A percentile compares a stretch with the other conserved stretches of the same genome.
phyloP scores from a whole-genome alignment of 768 basidiomycete genomes.

The Russula lepida region DNA sequence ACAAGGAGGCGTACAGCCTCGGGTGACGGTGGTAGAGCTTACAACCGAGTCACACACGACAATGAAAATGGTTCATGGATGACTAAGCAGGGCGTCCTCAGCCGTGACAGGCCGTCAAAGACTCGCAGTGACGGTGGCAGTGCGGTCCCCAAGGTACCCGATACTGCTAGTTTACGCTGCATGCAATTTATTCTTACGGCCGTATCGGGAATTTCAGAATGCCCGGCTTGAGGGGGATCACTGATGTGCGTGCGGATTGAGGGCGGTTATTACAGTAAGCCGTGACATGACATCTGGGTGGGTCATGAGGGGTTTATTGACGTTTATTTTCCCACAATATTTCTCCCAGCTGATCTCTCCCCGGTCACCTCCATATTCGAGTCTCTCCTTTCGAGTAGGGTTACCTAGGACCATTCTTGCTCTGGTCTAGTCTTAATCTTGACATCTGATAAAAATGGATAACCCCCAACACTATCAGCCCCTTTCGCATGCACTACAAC shows the following conservation, averaged over 20 bases:
- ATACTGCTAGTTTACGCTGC: not conserved
- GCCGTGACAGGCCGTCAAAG: not conserved
- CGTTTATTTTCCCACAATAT: conserved; percentile 20
- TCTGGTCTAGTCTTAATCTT: conserved; percentile 7
- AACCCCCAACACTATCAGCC: conserved; percentile 78
- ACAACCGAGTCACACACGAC: conserved; percentile 11
- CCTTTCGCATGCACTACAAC: conserved; percentile 68
- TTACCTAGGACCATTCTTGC: conserved; percentile 12
- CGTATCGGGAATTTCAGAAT: not conserved
- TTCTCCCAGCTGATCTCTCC: conserved; percentile 1
- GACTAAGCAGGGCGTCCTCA: not conserved
- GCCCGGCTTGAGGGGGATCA: not conserved
- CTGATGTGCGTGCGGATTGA: not conserved
- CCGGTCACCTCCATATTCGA: conserved; percentile 17
- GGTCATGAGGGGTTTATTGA: not conserved
- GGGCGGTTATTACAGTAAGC: conserved; percentile 14
- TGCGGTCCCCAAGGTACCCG: not conserved
- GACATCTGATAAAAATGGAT: conserved; percentile 37
- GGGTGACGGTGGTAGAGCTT: not conserved
- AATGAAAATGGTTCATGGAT: not conserved
- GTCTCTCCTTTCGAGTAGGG: conserved; percentile 8
- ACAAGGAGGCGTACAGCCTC: not conserved
- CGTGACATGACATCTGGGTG: conserved; percentile 14
- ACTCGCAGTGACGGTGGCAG: not conserved
- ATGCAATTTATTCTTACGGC: not conserved